These are phyloP conservation scores for Coprinellus micaceus DNA, from an alignment of 768 basidiomycete species.

Conservation along the genomic window DNA sequence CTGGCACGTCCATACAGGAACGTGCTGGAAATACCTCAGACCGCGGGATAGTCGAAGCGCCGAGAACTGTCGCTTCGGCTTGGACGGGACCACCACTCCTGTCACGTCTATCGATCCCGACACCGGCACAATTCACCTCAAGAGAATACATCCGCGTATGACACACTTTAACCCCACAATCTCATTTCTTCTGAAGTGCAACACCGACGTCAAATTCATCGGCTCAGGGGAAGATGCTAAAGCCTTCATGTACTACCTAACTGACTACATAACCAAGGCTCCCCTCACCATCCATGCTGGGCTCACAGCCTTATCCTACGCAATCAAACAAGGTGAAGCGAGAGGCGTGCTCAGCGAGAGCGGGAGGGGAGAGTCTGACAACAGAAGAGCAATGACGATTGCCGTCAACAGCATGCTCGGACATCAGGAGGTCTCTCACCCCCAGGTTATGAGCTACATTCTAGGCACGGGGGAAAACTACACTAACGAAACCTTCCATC, in stretches of 20 bases:
- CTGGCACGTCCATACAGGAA: background rate
- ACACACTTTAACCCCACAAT: background rate
- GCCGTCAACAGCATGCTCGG: slow-evolving; percentile 17
- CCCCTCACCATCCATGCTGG: background rate
- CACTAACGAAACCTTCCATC: slow-evolving; percentile 7
- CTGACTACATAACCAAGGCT: background rate
- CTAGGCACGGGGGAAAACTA: slow-evolving; percentile 16
- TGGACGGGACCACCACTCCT: background rate
- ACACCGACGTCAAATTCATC: background rate
- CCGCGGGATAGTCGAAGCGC: background rate
- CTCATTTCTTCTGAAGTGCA: background rate
- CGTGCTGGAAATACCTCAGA: background rate
- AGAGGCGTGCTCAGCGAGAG: slow-evolving; percentile 1
- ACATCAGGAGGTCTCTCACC: too few species aligned
- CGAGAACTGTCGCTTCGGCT: background rate
- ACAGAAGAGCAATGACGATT: slow-evolving; percentile 18
- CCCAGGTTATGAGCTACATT: slow-evolving; percentile 27
- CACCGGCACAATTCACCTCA: background rate
- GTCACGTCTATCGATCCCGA: background rate
- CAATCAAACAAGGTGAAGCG: background rate
- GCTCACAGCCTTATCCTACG: background rate
- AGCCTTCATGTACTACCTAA: slow-evolving; percentile 1
- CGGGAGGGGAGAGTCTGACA: slow-evolving; percentile 4
- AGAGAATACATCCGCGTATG: background rate
- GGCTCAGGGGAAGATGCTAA: background rate